Evolutionary conservation across 2,329 filamentous ascomycete species (phyloP), one percentile per base, ranked within the genome.

Genomic region (Chaetomiaceae sp.): DNA sequence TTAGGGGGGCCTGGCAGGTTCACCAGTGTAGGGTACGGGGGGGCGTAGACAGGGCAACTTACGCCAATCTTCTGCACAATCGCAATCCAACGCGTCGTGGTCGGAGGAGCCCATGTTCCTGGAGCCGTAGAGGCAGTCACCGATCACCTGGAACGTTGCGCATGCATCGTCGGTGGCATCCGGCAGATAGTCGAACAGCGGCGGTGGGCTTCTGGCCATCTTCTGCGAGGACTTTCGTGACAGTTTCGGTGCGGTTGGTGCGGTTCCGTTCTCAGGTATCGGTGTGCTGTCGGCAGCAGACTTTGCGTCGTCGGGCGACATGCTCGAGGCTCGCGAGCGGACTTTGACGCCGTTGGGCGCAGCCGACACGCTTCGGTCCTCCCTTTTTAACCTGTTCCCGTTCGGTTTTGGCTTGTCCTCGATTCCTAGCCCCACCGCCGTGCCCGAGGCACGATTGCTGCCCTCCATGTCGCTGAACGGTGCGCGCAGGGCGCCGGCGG

Each of bases 1-100:
- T 56, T 48, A 56, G 52, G 44, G 27, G 25, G 8, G 5, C 5
- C 25, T 6, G 38, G 34, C 44, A 38, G 21, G 33, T 51, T n/a
- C 21, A 56, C 48, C 46, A 33, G 5, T 12, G 30, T 27, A 49
- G 25, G 21, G n/a, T 13, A 33, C 21, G 17, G 46, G 49, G 54
- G 47, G 42, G 38, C 53, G 42, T n/a, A 50, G 31, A 42, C 27
- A 19, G 45, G 50, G 77, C 25, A 62, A 78, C 91, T 76, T 85
- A 96, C 92, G 86, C 87, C 88, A 96, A 73, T 96, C 89, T 71
- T 95, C 89, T 60, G 80, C 77, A 70, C 93, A 99, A 67, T 99
- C 93, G 71, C 93, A 99, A 69, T 96, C 93, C 68, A 97, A 77
- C 54, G 88, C 74, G 69, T 86, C 92, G 71, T 91, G 87, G 64